Conservation (phyloP, 1,284 basidiomycete genomes). For the Quambalaria eucalypti region DNA sequence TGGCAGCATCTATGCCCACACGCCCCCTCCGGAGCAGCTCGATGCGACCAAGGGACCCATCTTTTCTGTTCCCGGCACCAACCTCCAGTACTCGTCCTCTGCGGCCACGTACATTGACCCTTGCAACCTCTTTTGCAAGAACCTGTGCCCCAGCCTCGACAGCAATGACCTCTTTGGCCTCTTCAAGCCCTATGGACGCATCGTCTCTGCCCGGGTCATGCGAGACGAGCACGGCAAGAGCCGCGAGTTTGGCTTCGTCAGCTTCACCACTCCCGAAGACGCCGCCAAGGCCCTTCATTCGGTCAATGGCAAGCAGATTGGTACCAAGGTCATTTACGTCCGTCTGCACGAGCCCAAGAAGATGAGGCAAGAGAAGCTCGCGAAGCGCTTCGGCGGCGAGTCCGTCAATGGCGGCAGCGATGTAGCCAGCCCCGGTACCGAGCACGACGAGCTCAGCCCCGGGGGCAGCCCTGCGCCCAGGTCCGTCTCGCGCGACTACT, state of each 20-base stretch:
- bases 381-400: slow-evolving; percentile 58
- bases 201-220: slow-evolving; percentile 77
- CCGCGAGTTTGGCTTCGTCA: slow-evolving; percentile 92
- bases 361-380: slow-evolving; percentile 74
- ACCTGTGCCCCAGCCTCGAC: slow-evolving; percentile 23
- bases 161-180: slow-evolving; percentile 24
- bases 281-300: slow-evolving; percentile 63
- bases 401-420: no score
- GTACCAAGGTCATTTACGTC: slow-evolving; percentile 67
- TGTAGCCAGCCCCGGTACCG: no score
- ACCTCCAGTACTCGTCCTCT: slow-evolving; percentile 28
- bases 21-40: slow-evolving; percentile 1
- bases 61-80: slow-evolving; percentile 14
- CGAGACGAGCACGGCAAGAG: slow-evolving; percentile 72
- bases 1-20: slow-evolving; percentile 20
- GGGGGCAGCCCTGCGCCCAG: no score
- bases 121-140: slow-evolving; percentile 42
- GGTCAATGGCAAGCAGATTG: slow-evolving; percentile 52
- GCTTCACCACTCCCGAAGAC: slow-evolving; percentile 52
- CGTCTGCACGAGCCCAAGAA: slow-evolving; percentile 82
- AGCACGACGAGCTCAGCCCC: no score
- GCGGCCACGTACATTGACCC: slow-evolving; percentile 36
- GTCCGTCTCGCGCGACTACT: no score
- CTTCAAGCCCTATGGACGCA: slow-evolving; percentile 35
- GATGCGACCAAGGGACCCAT: slow-evolving; percentile 11